Evolutionary conservation across 345 rosid species (phyloP), one percentile per base, ranked within the genome.

Genomic region (Cardamine occulta): DNA sequence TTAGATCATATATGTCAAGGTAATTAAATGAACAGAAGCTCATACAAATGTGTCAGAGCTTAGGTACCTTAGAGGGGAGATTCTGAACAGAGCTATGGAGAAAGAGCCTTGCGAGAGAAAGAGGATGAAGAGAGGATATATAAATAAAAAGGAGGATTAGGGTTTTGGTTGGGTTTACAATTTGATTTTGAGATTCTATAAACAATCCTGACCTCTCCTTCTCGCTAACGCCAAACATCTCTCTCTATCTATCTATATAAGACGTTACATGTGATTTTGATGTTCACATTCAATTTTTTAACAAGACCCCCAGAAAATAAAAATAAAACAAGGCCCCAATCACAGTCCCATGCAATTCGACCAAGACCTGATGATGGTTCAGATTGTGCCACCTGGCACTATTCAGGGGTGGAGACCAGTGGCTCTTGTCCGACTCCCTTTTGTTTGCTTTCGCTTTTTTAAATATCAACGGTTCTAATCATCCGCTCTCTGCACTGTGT

Each of bases 61-160:
- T 5, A 44, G 63, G 63, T 58, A 60, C 74, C 74, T 68, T 61
- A 56, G 37, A 68, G 55, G 7, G 79, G 2, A 18, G 54, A 58
- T 67, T 66, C 63, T 35, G 14, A 37, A 42, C 65, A 73, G 78
- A 82, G 70, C 73, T 31, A 29, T 35, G 12, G 34, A 51, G 53
- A 24, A 18, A 23, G 68, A 29, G 47, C 18, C 56, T 60, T 63
- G 48, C 29, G 67, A 17, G 24, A 15, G 66, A 11, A n/a, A 15
- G 35, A 17, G 19, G 68, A 12, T 64, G 29, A 42, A 24, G 61
- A 65, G 39, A 53, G n/a, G 49, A 80, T 85, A 83, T 85, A 83
- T 63, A 28, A 1, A 83, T 15, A 83, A 86, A 80, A 80, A 81
- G 73, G 83, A 88, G 77, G 80, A 87, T 86, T 66, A 66, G 75